Base-by-base conservation (phyloP, 192 early-diverging fungal genomes). In the Mortierella claussenii region DNA sequence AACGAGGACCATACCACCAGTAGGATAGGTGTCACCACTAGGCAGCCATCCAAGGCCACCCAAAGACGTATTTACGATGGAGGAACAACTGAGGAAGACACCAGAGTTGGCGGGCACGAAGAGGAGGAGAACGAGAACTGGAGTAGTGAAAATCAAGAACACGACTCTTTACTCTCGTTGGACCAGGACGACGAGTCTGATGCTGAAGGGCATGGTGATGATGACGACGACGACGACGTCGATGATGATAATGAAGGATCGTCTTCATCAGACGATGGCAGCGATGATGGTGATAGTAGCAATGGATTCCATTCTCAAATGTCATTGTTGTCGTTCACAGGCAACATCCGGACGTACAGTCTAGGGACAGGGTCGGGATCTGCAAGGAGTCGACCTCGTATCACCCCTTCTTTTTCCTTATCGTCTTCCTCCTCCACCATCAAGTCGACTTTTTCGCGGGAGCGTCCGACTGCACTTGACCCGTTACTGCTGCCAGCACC, bases 351-450 rank as follows among this genome's bases (percentile, higher is more conserved):
- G 23, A 76, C 73, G 9, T 76, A 76, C 37, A 67, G 65, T 55
- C 40, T 76, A 13, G 73, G 73, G 9, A 50, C 73, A 30, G 73
- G 65, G 27, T 76, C 73, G 4, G 73, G 73, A 18, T 76, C 73
- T 0, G 73, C 73, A 0, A 45, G 73, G 30, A 67, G 73, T 36
- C 56, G 73, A 49, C 73, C 73, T 17, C 64, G 73, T n/a, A 48
- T 76, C 17, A 33, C 21, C 7, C 50, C 63, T n/a, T n/a, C n/a
- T n/a, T n/a, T n/a, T n/a, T n/a, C n/a, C n/a, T n/a, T n/a, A n/a
- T n/a, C n/a, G n/a, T n/a, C n/a, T n/a, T 10, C 37, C 37, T 40
- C 37, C 37, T 10, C 7, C 13, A 40, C 37, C 13, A 40, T 10
- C 7, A 7, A 10, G 37, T 10, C 7, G 13, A 40, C 8, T 13